phyloP scores from a whole-genome alignment of 169 alveolate species.

The Plasmodium blacklocki region DNA sequence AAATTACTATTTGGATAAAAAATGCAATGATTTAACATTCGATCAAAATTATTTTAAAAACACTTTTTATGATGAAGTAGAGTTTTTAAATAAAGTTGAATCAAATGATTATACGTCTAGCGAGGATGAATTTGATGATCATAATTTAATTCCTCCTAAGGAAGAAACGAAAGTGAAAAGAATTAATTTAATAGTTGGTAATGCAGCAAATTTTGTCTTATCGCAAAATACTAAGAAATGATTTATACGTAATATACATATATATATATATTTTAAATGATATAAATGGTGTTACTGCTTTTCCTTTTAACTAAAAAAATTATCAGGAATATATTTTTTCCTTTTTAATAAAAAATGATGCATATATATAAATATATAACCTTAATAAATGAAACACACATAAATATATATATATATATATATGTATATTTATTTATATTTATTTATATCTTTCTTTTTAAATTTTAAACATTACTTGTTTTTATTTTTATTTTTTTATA shows the following conservation, averaged over 20 bases:
- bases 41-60: conserved; percentile 65
- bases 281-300: no score
- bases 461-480: conserved; percentile 22
- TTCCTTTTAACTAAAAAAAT: no score
- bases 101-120: conserved; percentile 74
- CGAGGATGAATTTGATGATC: conserved; percentile 58
- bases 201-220: conserved; percentile 71
- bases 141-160: conserved; percentile 17
- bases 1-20: conserved; percentile 66
- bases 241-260: background rate
- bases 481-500: background rate
- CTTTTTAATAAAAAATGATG: background rate
- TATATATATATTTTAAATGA: no score
- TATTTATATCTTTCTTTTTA: background rate
- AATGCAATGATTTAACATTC: conserved; percentile 73
- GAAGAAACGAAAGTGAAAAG: conserved; percentile 74
- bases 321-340: no score
- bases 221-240: conserved; percentile 51
- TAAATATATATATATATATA: no score
- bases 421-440: no score
- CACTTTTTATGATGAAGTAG: conserved; percentile 60
- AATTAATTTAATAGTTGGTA: conserved; percentile 69
- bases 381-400: no score
- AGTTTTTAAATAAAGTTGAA: conserved; percentile 56
- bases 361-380: no score